Evolutionary conservation across 1,284 basidiomycete genomes (phyloP).

Genomic region (Pholiota adiposa): DNA sequence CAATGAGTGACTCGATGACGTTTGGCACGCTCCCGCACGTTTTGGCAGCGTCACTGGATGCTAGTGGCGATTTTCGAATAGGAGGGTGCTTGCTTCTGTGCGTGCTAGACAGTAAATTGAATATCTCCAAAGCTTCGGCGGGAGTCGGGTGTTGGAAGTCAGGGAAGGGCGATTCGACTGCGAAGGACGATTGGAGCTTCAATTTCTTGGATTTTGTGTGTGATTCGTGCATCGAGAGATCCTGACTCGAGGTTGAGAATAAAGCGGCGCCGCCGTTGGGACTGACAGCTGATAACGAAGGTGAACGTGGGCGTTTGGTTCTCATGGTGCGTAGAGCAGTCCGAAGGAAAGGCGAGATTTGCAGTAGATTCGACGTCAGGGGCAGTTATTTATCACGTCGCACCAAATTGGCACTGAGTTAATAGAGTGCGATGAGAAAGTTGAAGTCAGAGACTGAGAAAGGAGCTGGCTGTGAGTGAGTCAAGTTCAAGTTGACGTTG

Average conservation of each 20-base stretch:
- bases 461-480: background rate
- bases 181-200: slow-evolving; percentile 50
- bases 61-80: slow-evolving; percentile 25
- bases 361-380: background rate
- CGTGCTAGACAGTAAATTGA: slow-evolving; percentile 45
- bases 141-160: slow-evolving; percentile 54
- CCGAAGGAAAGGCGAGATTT: background rate
- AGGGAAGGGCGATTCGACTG: slow-evolving; percentile 56
- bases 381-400: slow-evolving; percentile 3
- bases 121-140: slow-evolving; percentile 50
- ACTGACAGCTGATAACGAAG: slow-evolving; percentile 7
- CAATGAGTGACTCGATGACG: slow-evolving; percentile 74
- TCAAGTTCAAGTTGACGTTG: background rate
- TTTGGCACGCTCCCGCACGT: slow-evolving; percentile 64
- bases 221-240: slow-evolving; percentile 4
- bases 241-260: background rate
- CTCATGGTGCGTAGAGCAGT: background rate
- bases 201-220: slow-evolving; percentile 49
- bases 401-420: background rate
- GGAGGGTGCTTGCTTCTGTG: slow-evolving; percentile 30
- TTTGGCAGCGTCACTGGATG: too few relatives aligned
- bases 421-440: background rate
- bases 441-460: background rate
- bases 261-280: background rate
- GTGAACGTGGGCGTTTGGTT: slow-evolving; percentile 14